These are phyloP conservation scores for Erysimum cheiranthoides DNA, from an alignment of 345 rosid species.

Conservation along the genomic window DNA sequence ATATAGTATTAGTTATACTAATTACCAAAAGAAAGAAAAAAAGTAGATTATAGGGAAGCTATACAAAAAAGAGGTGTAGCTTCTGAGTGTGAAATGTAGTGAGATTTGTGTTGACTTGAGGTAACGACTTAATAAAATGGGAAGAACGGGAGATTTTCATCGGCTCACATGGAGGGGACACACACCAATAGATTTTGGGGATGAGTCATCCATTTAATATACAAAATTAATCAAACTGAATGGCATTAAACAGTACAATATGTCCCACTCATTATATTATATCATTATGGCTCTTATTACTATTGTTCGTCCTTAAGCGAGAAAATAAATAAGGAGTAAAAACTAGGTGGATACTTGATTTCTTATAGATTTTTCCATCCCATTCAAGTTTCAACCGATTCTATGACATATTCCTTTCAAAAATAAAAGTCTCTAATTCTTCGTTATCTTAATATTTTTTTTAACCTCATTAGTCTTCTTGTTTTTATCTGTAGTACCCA, in stretches of 20 bases:
- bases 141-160: background rate
- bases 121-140: slow-evolving; percentile 13
- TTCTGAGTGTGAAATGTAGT: slow-evolving; percentile 29
- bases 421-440: too few relatives aligned
- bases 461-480: too few relatives aligned
- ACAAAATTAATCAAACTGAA: background rate
- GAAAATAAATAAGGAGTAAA: too few relatives aligned
- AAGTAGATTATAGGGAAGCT: background rate
- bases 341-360: too few relatives aligned
- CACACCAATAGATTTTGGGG: slow-evolving; percentile 10
- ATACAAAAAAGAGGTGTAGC: background rate
- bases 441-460: too few relatives aligned
- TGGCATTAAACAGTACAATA: background rate
- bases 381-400: too few relatives aligned
- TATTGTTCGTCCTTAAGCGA: background rate
- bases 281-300: background rate
- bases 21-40: background rate
- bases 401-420: too few relatives aligned
- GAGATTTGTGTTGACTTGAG: slow-evolving; percentile 37
- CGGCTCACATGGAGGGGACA: slow-evolving; percentile 46
- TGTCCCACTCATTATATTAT: slow-evolving; percentile 6
- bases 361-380: too few relatives aligned
- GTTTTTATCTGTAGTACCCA: too few relatives aligned
- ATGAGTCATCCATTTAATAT: slow-evolving; percentile 19
- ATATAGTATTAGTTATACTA: background rate